Conservation (phyloP, 1,139 yeast species). For the Casaregolazyma suthepensis region DNA sequence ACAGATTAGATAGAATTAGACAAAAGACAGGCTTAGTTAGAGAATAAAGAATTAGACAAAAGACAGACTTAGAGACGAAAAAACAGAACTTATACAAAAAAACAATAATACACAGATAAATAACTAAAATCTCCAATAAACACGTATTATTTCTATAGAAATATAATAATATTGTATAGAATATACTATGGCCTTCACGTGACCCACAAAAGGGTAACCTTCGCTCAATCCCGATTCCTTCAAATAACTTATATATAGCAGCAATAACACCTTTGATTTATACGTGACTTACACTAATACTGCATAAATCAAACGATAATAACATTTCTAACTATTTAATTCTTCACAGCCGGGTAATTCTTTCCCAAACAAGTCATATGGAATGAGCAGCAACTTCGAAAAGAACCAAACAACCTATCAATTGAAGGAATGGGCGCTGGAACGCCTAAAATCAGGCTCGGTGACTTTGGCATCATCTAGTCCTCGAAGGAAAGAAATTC, state of each 20-base stretch:
- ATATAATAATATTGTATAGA: too few relatives aligned
- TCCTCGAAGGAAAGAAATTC: constrained; percentile 68
- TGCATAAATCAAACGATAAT: not conserved
- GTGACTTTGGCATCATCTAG: constrained; percentile 79
- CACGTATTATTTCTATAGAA: too few relatives aligned
- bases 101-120: too few relatives aligned
- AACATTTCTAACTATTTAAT: not conserved
- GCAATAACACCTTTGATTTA: not conserved
- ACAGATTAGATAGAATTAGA: too few relatives aligned
- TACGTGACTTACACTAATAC: not conserved
- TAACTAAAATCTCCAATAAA: too few relatives aligned
- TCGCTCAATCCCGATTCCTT: not conserved
- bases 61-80: too few relatives aligned
- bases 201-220: not conserved
- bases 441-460: constrained; percentile 14
- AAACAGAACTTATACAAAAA: too few relatives aligned
- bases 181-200: not conserved
- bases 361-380: not conserved
- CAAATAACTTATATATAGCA: not conserved
- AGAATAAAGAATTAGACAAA: too few relatives aligned
- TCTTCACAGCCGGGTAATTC: not conserved
- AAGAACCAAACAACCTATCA: not conserved
- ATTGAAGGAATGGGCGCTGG: constrained; percentile 3
- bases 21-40: too few relatives aligned
- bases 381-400: not conserved